Evolutionary conservation across 495 filamentous ascomycete species (phyloP).

Genomic region (Penicillium subrubescens): DNA sequence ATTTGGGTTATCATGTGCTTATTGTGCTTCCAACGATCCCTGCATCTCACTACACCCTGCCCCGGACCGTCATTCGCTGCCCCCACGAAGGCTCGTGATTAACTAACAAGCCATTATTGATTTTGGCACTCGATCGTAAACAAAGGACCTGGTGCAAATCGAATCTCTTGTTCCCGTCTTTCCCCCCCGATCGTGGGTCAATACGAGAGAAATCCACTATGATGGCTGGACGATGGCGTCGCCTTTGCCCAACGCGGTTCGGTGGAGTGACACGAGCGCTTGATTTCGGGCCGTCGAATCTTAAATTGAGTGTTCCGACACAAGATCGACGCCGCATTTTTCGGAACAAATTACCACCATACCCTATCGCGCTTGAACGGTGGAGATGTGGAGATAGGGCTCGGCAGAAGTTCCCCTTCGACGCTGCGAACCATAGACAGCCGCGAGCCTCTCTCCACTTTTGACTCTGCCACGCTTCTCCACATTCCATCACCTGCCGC

Average conservation of each 20-base stretch:
- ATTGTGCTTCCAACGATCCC: background rate
- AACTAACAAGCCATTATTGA: conserved; percentile 1
- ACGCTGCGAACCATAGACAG: conserved; percentile 4
- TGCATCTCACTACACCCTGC: background rate
- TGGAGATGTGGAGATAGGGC: conserved; percentile 6
- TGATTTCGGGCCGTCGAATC: conserved; percentile 10
- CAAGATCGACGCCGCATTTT: conserved; percentile 18
- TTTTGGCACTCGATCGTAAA: background rate
- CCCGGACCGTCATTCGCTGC: background rate
- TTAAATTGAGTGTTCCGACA: conserved; percentile 1
- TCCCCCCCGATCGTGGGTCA: background rate
- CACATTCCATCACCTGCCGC: background rate
- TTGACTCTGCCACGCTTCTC: background rate
- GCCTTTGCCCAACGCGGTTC: background rate
- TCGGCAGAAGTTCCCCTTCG: conserved; percentile 1
- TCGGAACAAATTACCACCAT: background rate
- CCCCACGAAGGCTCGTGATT: background rate
- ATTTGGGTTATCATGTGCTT: background rate
- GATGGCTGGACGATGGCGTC: background rate
- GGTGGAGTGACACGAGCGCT: background rate
- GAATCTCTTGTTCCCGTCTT: background rate
- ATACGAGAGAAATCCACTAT: background rate
- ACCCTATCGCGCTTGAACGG: conserved; percentile 8
- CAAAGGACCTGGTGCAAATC: background rate
- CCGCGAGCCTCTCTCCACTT: background rate